Percentiles rank a stretch among this genome's conserved stretches.
Conservation (phyloP, 2,329 filamentous ascomycete species). For the Capronia coronata region DNA sequence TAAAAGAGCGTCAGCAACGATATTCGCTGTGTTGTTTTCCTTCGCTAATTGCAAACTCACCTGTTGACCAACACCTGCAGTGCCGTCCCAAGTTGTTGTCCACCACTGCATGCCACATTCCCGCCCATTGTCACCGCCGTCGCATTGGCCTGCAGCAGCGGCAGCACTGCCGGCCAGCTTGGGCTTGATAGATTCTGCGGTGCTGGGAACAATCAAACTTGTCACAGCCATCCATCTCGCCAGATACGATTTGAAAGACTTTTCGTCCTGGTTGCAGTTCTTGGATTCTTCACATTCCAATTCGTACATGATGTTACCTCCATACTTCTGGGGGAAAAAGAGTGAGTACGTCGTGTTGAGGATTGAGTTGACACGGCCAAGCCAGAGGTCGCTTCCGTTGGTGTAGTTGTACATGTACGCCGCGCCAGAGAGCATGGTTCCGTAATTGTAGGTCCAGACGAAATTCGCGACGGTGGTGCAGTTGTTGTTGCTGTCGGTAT, state of each 20-base stretch:
- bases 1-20: constrained; percentile 12
- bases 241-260: constrained; percentile 60
- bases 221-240: constrained; percentile 54
- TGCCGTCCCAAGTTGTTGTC: constrained; percentile 34
- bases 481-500: constrained; percentile 45
- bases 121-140: constrained; percentile 44
- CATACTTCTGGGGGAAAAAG: constrained; percentile 46
- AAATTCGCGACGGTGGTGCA: constrained; percentile 47
- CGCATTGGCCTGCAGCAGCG: constrained; percentile 51
- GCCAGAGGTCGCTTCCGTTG: constrained; percentile 46
- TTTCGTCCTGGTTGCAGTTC: constrained; percentile 56
- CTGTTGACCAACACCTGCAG: constrained; percentile 37
- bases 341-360: constrained; percentile 48
- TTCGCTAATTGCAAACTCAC: constrained; percentile 28
- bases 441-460: constrained; percentile 54
- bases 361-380: constrained; percentile 44
- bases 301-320: constrained; percentile 52
- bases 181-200: constrained; percentile 45
- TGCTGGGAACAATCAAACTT: constrained; percentile 53
- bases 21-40: neutral
- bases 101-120: constrained; percentile 41
- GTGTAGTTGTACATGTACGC: constrained; percentile 52
- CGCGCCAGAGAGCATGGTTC: constrained; percentile 49
- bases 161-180: constrained; percentile 48
- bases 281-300: constrained; percentile 50